Evolutionary conservation across 2,329 filamentous ascomycete genomes (phyloP).

Genomic region (Aotearoamyces nothofagi): DNA sequence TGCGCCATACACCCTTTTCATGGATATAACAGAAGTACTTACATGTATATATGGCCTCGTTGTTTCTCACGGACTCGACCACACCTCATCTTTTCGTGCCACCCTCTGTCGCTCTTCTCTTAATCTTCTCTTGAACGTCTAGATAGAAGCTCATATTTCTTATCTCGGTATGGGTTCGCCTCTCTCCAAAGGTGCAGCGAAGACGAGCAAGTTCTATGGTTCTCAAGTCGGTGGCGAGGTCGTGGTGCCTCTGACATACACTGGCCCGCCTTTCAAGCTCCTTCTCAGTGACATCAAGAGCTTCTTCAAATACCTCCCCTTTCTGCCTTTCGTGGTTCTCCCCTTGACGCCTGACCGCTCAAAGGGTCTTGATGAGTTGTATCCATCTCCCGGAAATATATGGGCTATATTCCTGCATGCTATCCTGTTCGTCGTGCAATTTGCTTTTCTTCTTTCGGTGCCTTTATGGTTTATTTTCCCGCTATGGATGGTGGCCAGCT

Average conservation of each 20-base stretch:
- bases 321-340: slow-evolving; percentile 42
- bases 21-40: no score
- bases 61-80: no score
- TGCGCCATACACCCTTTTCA: no score
- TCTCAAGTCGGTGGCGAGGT: slow-evolving; percentile 40
- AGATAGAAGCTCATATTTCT: no score
- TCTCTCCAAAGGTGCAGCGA: no score
- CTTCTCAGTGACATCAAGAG: slow-evolving; percentile 24
- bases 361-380: slow-evolving; percentile 46
- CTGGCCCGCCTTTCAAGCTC: slow-evolving; percentile 24
- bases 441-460: slow-evolving; percentile 41
- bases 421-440: slow-evolving; percentile 42
- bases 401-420: slow-evolving; percentile 40
- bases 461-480: slow-evolving; percentile 26
- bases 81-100: no score
- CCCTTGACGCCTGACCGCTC: slow-evolving; percentile 38
- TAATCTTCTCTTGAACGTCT: no score
- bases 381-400: slow-evolving; percentile 39
- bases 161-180: no score
- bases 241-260: slow-evolving; percentile 47
- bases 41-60: no score
- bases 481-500: not conserved
- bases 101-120: no score
- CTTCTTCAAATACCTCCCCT: slow-evolving; percentile 18
- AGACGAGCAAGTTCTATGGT: slow-evolving; percentile 40